These are phyloP conservation scores for Kodamaea fukazawae DNA, from an alignment of 805 yeast species.

Conservation along the genomic window DNA sequence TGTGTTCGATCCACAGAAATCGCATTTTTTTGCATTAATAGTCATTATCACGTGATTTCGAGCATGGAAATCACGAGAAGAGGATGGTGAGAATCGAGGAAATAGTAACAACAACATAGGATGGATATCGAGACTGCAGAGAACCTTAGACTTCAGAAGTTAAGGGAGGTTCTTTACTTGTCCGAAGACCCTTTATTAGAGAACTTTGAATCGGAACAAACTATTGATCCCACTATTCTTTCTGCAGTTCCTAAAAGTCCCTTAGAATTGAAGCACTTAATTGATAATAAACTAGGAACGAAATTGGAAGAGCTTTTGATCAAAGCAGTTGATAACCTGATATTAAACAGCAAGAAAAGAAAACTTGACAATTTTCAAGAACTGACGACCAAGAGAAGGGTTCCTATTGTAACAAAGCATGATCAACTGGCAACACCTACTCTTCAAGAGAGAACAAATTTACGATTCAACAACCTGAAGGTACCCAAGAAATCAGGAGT, in stretches of 20 bases:
- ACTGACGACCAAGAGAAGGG: slow-evolving; percentile 2
- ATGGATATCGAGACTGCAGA: slow-evolving; percentile 6
- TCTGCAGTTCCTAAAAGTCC: neutral
- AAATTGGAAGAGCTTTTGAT: slow-evolving; percentile 6
- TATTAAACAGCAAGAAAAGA: slow-evolving; percentile 4
- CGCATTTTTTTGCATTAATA: slow-evolving; percentile 38
- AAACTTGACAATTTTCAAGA: neutral
- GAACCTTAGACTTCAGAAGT: slow-evolving; percentile 15
- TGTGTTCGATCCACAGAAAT: slow-evolving; percentile 84
- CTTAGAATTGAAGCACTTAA: slow-evolving; percentile 6
- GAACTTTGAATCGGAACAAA: slow-evolving; percentile 5
- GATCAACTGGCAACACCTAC: too few relatives aligned
- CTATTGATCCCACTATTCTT: slow-evolving; percentile 3
- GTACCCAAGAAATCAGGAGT: slow-evolving; percentile 8
- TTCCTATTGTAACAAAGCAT: neutral
- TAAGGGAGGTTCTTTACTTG: slow-evolving; percentile 21
- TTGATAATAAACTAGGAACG: slow-evolving; percentile 1
- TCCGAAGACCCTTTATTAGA: slow-evolving; percentile 12
- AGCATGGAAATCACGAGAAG: slow-evolving; percentile 19
- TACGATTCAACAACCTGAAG: slow-evolving; percentile 2
- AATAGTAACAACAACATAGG: slow-evolving; percentile 1
- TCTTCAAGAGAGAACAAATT: neutral
- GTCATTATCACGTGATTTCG: slow-evolving; percentile 20
- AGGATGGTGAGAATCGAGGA: too few relatives aligned
- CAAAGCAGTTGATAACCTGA: slow-evolving; percentile 6